Conservation (phyloP, 306 rosid genomes). For the Geum urbanum region DNA sequence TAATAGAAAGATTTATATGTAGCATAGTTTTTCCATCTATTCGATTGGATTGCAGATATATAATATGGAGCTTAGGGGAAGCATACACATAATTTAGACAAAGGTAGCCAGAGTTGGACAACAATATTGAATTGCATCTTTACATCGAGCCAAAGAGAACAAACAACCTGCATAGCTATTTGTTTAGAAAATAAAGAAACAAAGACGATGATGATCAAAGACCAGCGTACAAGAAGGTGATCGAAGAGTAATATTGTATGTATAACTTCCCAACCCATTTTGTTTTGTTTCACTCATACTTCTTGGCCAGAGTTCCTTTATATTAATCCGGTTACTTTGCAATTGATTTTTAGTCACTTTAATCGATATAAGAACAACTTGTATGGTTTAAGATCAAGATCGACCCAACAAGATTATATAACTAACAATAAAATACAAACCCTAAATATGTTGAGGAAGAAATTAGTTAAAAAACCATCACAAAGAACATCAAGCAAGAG, state of each 20-base stretch:
- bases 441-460: neutral
- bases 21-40: neutral
- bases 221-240: neutral
- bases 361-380: neutral
- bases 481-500: neutral
- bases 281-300: neutral
- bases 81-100: neutral
- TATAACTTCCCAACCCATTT: neutral
- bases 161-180: neutral
- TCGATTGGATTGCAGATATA: neutral
- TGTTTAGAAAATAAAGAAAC: neutral
- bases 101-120: neutral
- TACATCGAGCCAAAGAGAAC: neutral
- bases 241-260: neutral
- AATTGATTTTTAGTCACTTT: neutral
- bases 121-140: neutral
- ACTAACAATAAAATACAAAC: neutral
- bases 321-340: neutral
- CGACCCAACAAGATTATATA: neutral
- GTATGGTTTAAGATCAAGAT: neutral
- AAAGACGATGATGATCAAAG: constrained; percentile 3
- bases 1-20: neutral
- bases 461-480: neutral
- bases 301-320: neutral
- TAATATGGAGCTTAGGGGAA: neutral